Evolutionary conservation across 345 rosid genomes (phyloP).

Genomic region (Nasturtium officinale): DNA sequence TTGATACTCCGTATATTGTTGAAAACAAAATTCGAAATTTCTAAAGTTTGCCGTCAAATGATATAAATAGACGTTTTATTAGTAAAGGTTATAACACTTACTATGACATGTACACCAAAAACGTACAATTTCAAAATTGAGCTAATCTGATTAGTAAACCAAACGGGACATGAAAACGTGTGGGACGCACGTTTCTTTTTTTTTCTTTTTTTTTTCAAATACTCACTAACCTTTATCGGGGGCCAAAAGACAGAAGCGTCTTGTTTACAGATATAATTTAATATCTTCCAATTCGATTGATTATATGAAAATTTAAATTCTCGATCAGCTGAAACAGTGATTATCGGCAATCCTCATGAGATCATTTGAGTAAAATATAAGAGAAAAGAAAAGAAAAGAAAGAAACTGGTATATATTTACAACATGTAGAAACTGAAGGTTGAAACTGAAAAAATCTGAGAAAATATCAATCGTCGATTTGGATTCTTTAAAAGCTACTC

Average conservation of each 20-base stretch:
- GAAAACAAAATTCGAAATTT: background rate
- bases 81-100: background rate
- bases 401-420: slow-evolving; percentile 23
- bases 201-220: background rate
- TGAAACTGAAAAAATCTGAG: background rate
- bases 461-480: background rate
- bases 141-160: slow-evolving; percentile 12
- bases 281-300: background rate
- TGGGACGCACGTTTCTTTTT: slow-evolving; percentile 28
- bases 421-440: slow-evolving; percentile 3
- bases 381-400: too few relatives aligned
- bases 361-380: background rate
- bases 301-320: background rate
- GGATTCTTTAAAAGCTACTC: slow-evolving; percentile 33
- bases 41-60: slow-evolving; percentile 4
- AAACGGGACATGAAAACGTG: slow-evolving; percentile 28
- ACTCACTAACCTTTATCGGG: background rate
- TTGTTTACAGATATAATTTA: slow-evolving; percentile 1
- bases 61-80: slow-evolving; percentile 14
- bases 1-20: background rate
- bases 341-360: background rate
- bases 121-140: slow-evolving; percentile 31
- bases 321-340: background rate
- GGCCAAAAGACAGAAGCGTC: slow-evolving; percentile 9
- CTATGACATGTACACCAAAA: slow-evolving; percentile 20